A percentile compares a stretch with the other conserved stretches of the same genome.
phyloP scores from a whole-genome alignment of 306 rosid species.

The Rosa lucieae region DNA sequence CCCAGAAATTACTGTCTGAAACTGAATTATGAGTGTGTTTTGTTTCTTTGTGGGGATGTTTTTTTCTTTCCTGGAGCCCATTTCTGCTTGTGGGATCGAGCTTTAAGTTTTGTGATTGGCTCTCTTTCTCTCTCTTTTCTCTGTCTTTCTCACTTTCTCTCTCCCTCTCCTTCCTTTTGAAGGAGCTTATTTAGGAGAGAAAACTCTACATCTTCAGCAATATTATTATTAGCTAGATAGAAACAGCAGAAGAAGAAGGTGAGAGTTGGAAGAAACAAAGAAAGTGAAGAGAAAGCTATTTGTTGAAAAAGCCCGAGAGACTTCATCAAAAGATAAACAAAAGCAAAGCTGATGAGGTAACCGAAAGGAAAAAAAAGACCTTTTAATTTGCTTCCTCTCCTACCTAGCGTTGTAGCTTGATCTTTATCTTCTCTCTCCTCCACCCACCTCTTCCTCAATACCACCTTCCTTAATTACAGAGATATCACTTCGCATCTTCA shows the following conservation, averaged over 20 bases:
- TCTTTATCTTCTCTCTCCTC: constrained; percentile 25
- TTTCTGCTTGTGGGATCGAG: constrained; percentile 81
- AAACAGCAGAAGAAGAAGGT: constrained; percentile 38
- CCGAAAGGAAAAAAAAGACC: constrained; percentile 32
- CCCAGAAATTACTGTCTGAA: constrained; percentile 42
- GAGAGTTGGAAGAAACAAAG: constrained; percentile 52
- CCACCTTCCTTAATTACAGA: constrained; percentile 14
- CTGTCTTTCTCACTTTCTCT: constrained; percentile 30
- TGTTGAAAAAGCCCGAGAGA: constrained; percentile 51
- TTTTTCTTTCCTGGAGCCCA: constrained; percentile 72
- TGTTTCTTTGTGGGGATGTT: constrained; percentile 85
- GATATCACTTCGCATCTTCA: background rate
- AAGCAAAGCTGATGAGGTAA: constrained; percentile 65
- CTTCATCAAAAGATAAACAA: constrained; percentile 36
- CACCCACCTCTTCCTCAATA: constrained; percentile 4
- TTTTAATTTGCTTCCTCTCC: constrained; percentile 4
- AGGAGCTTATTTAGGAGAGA: constrained; percentile 52
- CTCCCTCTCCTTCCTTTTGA: constrained; percentile 25
- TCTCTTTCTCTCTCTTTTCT: constrained; percentile 31
- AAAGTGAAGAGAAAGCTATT: constrained; percentile 46
- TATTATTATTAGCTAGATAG: constrained; percentile 34
- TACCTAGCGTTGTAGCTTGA: constrained; percentile 15
- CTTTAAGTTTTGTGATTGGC: constrained; percentile 71
- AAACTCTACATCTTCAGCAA: constrained; percentile 45
- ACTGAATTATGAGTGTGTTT: constrained; percentile 51